phyloP scores from a whole-genome alignment of 495 filamentous ascomycete species.

The Penicillium argentinense region DNA sequence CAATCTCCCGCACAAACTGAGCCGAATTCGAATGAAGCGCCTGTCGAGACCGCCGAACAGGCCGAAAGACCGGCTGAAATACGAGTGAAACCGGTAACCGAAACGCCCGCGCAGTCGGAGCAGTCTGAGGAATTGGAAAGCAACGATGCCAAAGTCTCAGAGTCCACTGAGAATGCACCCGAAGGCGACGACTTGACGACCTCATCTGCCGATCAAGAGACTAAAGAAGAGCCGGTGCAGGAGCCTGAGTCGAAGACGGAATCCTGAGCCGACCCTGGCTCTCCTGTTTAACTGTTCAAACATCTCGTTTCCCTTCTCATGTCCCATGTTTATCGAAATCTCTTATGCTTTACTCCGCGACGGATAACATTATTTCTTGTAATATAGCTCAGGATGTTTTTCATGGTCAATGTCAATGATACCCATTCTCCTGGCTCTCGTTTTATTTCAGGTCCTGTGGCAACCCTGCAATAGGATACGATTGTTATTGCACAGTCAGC shows the following conservation, averaged over 20 bases:
- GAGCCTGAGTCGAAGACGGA: constrained; percentile 9
- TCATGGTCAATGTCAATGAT: constrained; percentile 39
- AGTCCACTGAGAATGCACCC: constrained; percentile 3
- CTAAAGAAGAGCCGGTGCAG: constrained; percentile 10
- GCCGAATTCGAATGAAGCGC: constrained; percentile 1
- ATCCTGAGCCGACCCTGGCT: constrained; percentile 11
- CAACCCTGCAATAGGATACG: too few species aligned
- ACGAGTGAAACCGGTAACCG: not conserved
- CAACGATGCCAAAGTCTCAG: not conserved
- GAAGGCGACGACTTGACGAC: constrained; percentile 13
- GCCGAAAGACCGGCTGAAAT: not conserved
- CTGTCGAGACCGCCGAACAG: constrained; percentile 5
- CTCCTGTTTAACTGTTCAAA: not conserved
- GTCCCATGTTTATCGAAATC: constrained; percentile 6
- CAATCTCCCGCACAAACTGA: constrained; percentile 2
- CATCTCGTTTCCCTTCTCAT: constrained; percentile 7
- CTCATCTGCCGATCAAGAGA: constrained; percentile 6
- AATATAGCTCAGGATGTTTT: constrained; percentile 35
- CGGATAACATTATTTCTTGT: constrained; percentile 23
- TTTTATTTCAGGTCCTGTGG: too few species aligned
- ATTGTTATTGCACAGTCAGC: too few species aligned
- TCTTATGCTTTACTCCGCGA: constrained; percentile 8
- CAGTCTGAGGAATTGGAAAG: constrained; percentile 1
- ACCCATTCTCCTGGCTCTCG: constrained; percentile 32
- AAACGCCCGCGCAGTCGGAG: too few species aligned